Base-by-base conservation (phyloP, 1,284 basidiomycete genomes). In the Xanthoconium separans region DNA sequence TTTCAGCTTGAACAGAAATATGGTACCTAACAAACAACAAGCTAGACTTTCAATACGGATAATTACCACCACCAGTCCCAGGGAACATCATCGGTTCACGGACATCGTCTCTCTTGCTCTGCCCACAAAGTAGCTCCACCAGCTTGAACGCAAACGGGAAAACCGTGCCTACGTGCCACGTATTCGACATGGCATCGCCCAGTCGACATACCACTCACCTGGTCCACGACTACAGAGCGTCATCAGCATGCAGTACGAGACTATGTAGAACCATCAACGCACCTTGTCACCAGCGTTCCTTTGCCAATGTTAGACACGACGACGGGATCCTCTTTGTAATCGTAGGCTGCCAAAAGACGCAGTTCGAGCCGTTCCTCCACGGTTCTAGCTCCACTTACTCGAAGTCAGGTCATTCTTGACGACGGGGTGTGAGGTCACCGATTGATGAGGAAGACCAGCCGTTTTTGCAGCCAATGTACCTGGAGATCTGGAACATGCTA, bases 341-440 rank as follows among this genome's bases (percentile, higher is more conserved):
- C 79, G 60, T 89, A 95, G 8, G 76, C 90, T 92, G 52, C 37
- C 31, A 29, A 39, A 40, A 53, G 39, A 47, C n/a, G 43, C 33
- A 46, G 44, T 27, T 10, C 27, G 24, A 24, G 41, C 6, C 27
- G 27, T 20, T 40, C 34, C 20, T 36, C 16, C 43, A 52, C 7
- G 10, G 24, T 41, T 15, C 18, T 11, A 1, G 2, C 10, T 9
- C 31, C 30, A 64, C 76, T 45, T 54, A 87, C 89, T 73, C 37
- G 78, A 72, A 52, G 81, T 79, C 11, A 95, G 77, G 20, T 85
- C 69, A 5, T 70, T 67, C 65, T 84, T 85, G 47, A 95, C 85
- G 46, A 83, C 84, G 0, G 92, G 92, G 67, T 95, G 92, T 12
- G 88, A 91, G 3, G 92, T 95, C 45, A 95, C 63, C 0, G 79